These are phyloP conservation scores for Colletotrichum sp. DNA, from an alignment of 2,329 filamentous ascomycete genomes.

Conservation along the genomic window DNA sequence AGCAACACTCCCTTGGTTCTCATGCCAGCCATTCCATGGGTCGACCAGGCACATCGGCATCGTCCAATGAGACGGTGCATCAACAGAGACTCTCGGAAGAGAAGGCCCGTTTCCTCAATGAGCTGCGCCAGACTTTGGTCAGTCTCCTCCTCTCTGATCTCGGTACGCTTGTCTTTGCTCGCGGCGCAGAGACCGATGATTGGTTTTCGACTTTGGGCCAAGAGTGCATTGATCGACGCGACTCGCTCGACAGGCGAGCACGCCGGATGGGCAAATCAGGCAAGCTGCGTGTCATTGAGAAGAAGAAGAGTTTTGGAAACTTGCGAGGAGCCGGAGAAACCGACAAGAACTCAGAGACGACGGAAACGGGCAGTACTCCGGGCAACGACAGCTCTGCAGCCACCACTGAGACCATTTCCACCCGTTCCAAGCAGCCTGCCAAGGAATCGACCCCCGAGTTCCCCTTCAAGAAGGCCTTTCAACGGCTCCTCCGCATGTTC, in stretches of 20 bases:
- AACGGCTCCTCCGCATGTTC: slow-evolving; percentile 82
- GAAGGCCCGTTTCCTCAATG: slow-evolving; percentile 78
- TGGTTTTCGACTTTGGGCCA: slow-evolving; percentile 80
- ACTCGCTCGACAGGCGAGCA: slow-evolving; percentile 56
- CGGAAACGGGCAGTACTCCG: slow-evolving; percentile 39
- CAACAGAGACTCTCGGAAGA: slow-evolving; percentile 68
- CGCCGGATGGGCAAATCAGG: slow-evolving; percentile 43
- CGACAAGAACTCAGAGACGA: slow-evolving; percentile 42
- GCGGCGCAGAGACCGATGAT: slow-evolving; percentile 88
- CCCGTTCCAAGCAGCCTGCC: slow-evolving; percentile 29
- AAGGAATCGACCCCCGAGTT: slow-evolving; percentile 61
- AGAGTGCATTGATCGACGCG: slow-evolving; percentile 67
- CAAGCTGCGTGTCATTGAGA: slow-evolving; percentile 59
- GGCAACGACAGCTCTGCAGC: slow-evolving; percentile 45
- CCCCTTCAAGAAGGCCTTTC: slow-evolving; percentile 81
- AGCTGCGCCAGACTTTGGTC: slow-evolving; percentile 79
- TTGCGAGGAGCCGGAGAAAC: slow-evolving; percentile 57
- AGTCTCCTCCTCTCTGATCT: slow-evolving; percentile 89
- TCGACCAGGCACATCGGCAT: slow-evolving; percentile 69
- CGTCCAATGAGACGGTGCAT: slow-evolving; percentile 71
- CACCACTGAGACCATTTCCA: slow-evolving; percentile 43
- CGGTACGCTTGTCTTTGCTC: slow-evolving; percentile 83
- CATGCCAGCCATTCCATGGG: slow-evolving; percentile 54
- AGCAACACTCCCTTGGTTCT: slow-evolving; percentile 46
- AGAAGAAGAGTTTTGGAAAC: slow-evolving; percentile 73